Conservation (phyloP, 371 early-diverging fungal species). For the Zopfochytrium polystomum region DNA sequence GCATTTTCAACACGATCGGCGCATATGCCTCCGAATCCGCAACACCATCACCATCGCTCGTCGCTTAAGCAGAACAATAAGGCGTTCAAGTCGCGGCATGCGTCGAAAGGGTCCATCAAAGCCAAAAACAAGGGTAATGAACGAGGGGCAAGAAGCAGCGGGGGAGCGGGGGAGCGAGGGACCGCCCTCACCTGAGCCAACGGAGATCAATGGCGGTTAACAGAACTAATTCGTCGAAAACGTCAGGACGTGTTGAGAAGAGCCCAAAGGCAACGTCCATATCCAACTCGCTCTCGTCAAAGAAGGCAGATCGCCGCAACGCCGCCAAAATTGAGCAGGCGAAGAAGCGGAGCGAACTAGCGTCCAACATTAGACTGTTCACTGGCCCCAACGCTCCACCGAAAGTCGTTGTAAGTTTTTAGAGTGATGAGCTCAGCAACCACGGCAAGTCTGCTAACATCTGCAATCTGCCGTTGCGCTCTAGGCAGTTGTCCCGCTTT, state of each 20-base stretch:
- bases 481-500: constrained; percentile 78
- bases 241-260: constrained; percentile 67
- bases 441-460: constrained; percentile 5
- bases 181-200: not conserved
- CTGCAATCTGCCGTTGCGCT: too few species aligned
- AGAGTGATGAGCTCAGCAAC: not conserved
- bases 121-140: constrained; percentile 71
- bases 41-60: constrained; percentile 44
- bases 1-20: too few species aligned
- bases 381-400: constrained; percentile 78
- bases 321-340: constrained; percentile 74
- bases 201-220: constrained; percentile 10
- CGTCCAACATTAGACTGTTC: constrained; percentile 70
- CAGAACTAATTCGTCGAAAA: constrained; percentile 4
- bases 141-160: not conserved
- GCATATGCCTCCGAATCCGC: too few species aligned
- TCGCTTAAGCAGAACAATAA: constrained; percentile 86
- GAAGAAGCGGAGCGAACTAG: constrained; percentile 74
- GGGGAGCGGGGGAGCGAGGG: not conserved
- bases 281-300: constrained; percentile 36
- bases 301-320: constrained; percentile 76
- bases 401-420: constrained; percentile 69
- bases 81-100: constrained; percentile 88
- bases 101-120: constrained; percentile 74
- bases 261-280: constrained; percentile 46